Evolutionary conservation across 2,329 filamentous ascomycete genomes (phyloP).

Genomic region (Boeremia exigua): DNA sequence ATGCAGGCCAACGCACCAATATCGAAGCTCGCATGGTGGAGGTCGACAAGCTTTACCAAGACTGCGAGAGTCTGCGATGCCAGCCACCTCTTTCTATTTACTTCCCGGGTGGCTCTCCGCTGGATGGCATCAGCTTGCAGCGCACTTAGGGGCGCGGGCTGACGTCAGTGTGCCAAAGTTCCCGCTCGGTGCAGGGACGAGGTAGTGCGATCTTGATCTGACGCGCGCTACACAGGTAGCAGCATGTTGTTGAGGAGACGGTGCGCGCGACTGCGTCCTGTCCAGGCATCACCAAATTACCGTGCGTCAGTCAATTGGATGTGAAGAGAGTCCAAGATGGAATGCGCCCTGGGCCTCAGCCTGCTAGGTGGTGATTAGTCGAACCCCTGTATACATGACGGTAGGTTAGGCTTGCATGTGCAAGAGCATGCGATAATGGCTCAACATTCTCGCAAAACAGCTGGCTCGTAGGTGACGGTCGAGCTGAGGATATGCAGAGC

Average conservation of each 20-base stretch:
- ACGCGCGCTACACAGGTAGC: conserved; percentile 14
- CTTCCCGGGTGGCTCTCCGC: background rate
- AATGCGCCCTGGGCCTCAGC: background rate
- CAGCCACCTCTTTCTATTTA: conserved; percentile 2
- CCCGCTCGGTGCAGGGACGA: conserved; percentile 18
- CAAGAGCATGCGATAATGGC: conserved; percentile 12
- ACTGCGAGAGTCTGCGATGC: conserved; percentile 1
- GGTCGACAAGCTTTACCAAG: conserved; percentile 14
- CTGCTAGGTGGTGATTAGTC: background rate
- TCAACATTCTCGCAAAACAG: conserved; percentile 3
- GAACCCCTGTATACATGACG: background rate
- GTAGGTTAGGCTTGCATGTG: conserved; percentile 4
- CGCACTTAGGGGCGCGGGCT: conserved; percentile 13
- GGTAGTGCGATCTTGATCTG: conserved; percentile 16
- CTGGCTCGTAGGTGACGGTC: background rate
- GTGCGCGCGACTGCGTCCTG: conserved; percentile 6
- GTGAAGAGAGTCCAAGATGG: background rate
- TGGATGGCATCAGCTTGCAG: conserved; percentile 16
- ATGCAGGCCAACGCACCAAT: conserved; percentile 4
- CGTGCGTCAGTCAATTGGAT: conserved; percentile 11
- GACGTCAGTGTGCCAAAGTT: conserved; percentile 22
- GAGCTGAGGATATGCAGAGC: background rate
- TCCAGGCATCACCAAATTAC: conserved; percentile 9
- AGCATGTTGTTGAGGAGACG: conserved; percentile 21
- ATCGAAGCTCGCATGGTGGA: conserved; percentile 13